Base-by-base conservation (phyloP, 129 eudicot genomes). In the Flaveria robusta region DNA sequence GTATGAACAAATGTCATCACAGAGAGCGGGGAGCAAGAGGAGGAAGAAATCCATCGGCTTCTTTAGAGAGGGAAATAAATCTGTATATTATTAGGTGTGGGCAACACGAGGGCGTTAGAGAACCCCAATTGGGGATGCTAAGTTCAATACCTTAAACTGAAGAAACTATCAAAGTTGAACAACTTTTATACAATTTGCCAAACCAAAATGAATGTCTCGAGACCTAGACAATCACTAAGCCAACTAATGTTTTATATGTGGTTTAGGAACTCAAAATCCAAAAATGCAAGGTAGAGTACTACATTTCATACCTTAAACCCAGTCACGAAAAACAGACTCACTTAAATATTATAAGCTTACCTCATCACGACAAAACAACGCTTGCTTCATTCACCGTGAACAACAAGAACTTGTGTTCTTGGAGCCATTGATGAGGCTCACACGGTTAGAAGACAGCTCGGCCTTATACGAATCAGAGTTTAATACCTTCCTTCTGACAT, bases 391-490 rank as follows among this genome's bases (percentile, higher is more conserved):
- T 86, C 81, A 89, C 20, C 74, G 52, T 1, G 94, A 88, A 79
- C 97, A 91, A 76, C 97, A 85, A 2, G 74, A 72, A 73, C 85
- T 70, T 37, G 67, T 42, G 16, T 75, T 84, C 20, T 80, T 83
- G 73, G 37, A 82, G 46, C 88, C 96, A n/a, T 62, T 75, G 4
- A 84, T 81, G 37, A 85, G 81, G 46, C 86, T 92, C 2, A 92
- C 91, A n/a, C 93, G 83, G 43, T 92, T 86, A 72, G 83, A 85
- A 58, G 97, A 87, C 62, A 92, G 73, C 50, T 92, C 96, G 13
- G 81, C 96, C 83, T 92, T 92, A 83, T 87, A 87, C 12, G 97
- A 87, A 62, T 89, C 96, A 0, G 96, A 92, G 76, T 86, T 92
- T 22, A 92, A 83, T 41, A 90, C 78, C 84, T 90, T 92, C 74